phyloP scores from a whole-genome alignment of 345 rosid genomes.

The Acer negundo region DNA sequence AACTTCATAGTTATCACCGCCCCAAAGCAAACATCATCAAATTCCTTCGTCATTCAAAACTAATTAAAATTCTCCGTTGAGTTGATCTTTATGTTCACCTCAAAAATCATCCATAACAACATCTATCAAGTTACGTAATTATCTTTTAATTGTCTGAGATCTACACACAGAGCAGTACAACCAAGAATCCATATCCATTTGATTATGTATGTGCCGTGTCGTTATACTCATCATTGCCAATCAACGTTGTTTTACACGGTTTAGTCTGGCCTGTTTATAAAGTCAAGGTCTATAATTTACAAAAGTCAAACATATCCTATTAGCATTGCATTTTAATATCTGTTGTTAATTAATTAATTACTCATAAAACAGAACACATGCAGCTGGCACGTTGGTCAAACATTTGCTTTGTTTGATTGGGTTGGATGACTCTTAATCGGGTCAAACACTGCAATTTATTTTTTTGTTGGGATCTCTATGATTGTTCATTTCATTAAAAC shows the following conservation, averaged over 20 bases:
- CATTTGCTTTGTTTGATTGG: background rate
- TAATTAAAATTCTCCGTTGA: too few species aligned
- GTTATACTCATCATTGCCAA: background rate
- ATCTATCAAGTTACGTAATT: background rate
- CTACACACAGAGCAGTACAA: too few species aligned
- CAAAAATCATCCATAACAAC: too few species aligned
- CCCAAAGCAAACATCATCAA: background rate
- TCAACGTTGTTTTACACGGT: background rate
- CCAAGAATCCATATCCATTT: too few species aligned
- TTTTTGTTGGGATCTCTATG: background rate
- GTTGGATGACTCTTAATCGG: background rate
- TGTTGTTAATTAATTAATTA: background rate
- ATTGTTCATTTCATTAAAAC: too few species aligned
- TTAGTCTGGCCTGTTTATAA: background rate
- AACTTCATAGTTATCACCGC: background rate
- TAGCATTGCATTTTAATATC: background rate
- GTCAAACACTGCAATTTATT: too few species aligned
- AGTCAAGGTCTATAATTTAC: background rate
- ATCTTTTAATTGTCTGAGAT: too few species aligned
- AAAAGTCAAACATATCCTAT: conserved; percentile 1
- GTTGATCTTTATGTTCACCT: too few species aligned
- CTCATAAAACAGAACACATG: background rate
- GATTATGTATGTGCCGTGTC: background rate
- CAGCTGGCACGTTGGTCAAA: background rate
- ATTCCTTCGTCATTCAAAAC: background rate